Conservation (phyloP, 2,329 filamentous ascomycete species). For the Aulographum hederae region DNA sequence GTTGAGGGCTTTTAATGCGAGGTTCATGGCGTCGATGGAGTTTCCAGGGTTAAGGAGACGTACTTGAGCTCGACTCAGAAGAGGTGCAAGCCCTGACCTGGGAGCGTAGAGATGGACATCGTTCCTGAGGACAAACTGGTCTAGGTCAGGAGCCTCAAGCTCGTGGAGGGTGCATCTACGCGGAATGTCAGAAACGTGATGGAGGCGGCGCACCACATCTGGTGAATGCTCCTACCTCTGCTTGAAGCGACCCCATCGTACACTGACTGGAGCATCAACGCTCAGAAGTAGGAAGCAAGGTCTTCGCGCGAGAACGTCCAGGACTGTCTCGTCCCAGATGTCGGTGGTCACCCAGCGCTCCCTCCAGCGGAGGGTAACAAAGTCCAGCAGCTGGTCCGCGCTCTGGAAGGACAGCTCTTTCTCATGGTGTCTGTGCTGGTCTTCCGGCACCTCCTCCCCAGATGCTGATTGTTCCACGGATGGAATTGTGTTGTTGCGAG, state of each 20-base stretch:
- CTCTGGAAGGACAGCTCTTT: constrained; percentile 13
- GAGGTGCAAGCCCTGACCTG: constrained; percentile 45
- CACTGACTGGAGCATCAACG: constrained; percentile 71
- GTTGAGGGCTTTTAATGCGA: constrained; percentile 54
- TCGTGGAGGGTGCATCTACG: constrained; percentile 29
- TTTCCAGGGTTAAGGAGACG: constrained; percentile 72
- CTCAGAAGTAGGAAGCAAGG: constrained; percentile 90
- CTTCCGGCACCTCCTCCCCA: constrained; percentile 15
- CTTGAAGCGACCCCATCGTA: constrained; percentile 57
- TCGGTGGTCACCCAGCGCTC: constrained; percentile 74
- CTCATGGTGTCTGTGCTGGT: constrained; percentile 7
- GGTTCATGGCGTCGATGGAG: constrained; percentile 52
- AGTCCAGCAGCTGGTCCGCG: constrained; percentile 47
- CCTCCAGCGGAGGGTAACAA: constrained; percentile 71
- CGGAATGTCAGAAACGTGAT: too few species aligned
- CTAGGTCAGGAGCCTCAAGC: constrained; percentile 32
- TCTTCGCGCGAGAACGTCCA: constrained; percentile 58
- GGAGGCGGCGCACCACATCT: too few species aligned
- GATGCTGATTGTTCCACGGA: constrained; percentile 23
- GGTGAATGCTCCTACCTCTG: constrained; percentile 8
- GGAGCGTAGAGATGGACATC: constrained; percentile 62
- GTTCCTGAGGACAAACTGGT: constrained; percentile 41
- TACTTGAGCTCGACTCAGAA: constrained; percentile 67
- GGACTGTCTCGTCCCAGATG: constrained; percentile 51
- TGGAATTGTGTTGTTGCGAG: constrained; percentile 17